A percentile compares a stretch with the other conserved stretches of the same genome.
phyloP scores from a whole-genome alignment of 2,329 filamentous ascomycete species.

The Knufia petricola region DNA sequence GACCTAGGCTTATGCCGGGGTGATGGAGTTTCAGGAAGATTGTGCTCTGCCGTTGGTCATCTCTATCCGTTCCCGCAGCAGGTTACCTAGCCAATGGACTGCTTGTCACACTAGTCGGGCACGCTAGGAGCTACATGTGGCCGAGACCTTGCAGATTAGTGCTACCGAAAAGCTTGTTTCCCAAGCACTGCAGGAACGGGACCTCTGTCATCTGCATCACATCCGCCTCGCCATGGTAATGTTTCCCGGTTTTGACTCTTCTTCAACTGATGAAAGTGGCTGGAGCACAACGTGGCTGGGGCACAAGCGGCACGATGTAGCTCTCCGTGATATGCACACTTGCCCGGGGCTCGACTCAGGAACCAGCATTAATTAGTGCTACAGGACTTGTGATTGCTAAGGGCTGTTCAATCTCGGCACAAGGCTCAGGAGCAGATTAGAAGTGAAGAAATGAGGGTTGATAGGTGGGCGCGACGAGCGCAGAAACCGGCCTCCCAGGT shows the following conservation, averaged over 20 bases:
- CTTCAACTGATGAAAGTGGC: background rate
- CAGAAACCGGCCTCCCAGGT: background rate
- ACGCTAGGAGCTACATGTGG: no score
- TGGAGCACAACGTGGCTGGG: background rate
- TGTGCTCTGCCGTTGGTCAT: no score
- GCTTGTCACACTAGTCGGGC: no score
- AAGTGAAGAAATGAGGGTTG: background rate
- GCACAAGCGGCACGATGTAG: no score
- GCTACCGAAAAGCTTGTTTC: background rate
- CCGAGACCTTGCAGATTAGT: conserved; percentile 29
- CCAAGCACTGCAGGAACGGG: background rate
- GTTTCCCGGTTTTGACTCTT: background rate
- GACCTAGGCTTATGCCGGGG: no score
- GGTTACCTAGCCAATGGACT: no score
- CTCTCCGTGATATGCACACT: background rate
- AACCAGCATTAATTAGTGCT: background rate
- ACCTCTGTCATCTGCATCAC: background rate
- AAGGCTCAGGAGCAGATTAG: background rate
- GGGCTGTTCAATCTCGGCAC: background rate
- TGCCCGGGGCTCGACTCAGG: background rate
- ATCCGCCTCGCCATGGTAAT: background rate
- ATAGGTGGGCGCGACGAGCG: background rate
- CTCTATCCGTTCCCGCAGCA: no score
- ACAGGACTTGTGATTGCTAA: background rate
- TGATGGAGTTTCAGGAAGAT: no score